A percentile compares a stretch with the other conserved stretches of the same genome.
Evolutionary conservation across 768 basidiomycete species (phyloP).

Genomic region (Clavulina sp.): DNA sequence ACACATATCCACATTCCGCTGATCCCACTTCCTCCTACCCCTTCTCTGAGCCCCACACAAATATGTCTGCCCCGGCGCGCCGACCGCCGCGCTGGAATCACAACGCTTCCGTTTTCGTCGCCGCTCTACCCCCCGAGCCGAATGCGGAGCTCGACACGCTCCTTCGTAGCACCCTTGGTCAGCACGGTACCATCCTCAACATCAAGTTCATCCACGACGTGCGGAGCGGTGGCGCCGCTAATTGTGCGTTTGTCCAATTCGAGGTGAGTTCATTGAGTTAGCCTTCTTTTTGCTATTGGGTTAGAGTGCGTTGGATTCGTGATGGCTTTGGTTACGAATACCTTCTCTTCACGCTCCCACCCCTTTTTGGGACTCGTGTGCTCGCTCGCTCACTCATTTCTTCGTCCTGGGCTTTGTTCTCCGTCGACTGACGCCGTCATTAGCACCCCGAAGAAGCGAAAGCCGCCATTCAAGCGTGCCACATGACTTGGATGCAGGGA

Average conservation of each 20-base stretch:
- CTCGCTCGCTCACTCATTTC: too few species aligned
- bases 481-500: slow-evolving; percentile 43
- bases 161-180: slow-evolving; percentile 49
- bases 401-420: too few species aligned
- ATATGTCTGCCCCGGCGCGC: too few species aligned
- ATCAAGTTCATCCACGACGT: slow-evolving; percentile 43
- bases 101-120: slow-evolving; percentile 70
- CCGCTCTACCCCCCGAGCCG: slow-evolving; percentile 42
- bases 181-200: slow-evolving; percentile 44
- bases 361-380: not conserved
- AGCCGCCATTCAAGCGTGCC: slow-evolving; percentile 7
- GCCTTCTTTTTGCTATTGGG: not conserved
- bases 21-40: too few species aligned
- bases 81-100: slow-evolving; percentile 1
- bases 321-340: too few species aligned
- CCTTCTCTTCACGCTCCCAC: not conserved
- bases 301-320: not conserved
- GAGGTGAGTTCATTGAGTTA: slow-evolving; percentile 29
- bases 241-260: slow-evolving; percentile 78
- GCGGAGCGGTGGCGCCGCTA: slow-evolving; percentile 48
- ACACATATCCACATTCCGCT: too few species aligned
- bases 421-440: too few species aligned
- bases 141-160: slow-evolving; percentile 40
- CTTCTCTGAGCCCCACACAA: too few species aligned
- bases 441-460: slow-evolving; percentile 12